Evolutionary conservation across 2,329 filamentous ascomycete genomes (phyloP), one percentile per base, ranked within the genome.

Genomic region (Rutstroemia sp.): DNA sequence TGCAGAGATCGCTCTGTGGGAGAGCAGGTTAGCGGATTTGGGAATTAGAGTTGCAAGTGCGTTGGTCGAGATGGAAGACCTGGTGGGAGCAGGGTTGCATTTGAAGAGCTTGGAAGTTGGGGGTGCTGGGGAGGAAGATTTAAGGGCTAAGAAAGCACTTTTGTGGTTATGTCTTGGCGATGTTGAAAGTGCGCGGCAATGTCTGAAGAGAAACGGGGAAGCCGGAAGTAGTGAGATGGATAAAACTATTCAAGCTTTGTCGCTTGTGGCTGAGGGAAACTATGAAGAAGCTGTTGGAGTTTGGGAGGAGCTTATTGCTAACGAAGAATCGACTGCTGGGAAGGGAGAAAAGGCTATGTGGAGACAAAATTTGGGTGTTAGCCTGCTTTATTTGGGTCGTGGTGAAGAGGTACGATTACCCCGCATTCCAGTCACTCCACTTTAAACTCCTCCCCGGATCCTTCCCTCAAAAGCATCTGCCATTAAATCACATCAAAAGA

Each of bases 11-110:
- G 75, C 78, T 61, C 64, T 87, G 5, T 97, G 92, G 92, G 83
- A 81, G 62, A 72, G 73, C 0, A 75, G 92, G 25, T 76, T 97
- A 0, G 74, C 78, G 1, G 91, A 96, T 61, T 76, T 96, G 2
- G 92, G 91, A 0, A 76, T 87, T 46, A 74, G 79, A 56, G 81
- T 87, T 1, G 81, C 81, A 0, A 79, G 81, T 14, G 85, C 86
- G 0, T 73, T 94, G 27, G 78, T 92, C 5, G 88, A 94, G 70
- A 95, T 96, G 85, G 90, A 90, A 8, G 92, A 99, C 68, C 70
- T 95, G 0, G 83, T 88, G 2, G 90, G 88, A 4, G 94, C 92
- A 0, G 83, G 80, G 1, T 76, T 86, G 30, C 90, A 95, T 65
- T 74, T 99, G 2, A 75, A 76, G 19, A 82, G 77, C 3, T 70